Evolutionary conservation across 257 asterid species (phyloP).

Genomic region (Solanum pinnatisectum): DNA sequence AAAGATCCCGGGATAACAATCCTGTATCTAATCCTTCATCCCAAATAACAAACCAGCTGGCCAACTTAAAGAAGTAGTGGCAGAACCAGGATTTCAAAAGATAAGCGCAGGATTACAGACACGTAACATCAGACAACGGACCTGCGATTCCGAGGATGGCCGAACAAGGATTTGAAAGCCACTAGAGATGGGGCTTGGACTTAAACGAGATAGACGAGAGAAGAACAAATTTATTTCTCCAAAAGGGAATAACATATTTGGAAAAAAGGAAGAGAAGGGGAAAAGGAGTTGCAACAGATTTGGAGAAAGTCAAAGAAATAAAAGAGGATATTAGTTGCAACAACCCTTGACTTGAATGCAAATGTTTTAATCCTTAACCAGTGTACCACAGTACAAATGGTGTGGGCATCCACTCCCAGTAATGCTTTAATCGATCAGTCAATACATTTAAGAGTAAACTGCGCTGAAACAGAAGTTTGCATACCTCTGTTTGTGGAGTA

Average conservation of each 20-base stretch:
- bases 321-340: background rate
- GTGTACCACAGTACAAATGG: background rate
- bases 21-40: background rate
- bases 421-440: background rate
- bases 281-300: background rate
- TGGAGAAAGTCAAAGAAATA: background rate
- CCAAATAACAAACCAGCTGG: background rate
- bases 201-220: background rate
- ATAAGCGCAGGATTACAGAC: background rate
- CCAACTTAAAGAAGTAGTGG: background rate
- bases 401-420: background rate
- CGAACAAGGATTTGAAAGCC: background rate
- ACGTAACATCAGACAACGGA: background rate
- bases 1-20: background rate
- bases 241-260: background rate
- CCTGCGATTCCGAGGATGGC: background rate
- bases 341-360: background rate
- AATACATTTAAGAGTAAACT: background rate
- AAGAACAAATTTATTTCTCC: background rate
- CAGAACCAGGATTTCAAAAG: background rate
- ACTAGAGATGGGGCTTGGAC: background rate
- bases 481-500: constrained; percentile 50
- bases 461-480: background rate
- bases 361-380: background rate
- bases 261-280: background rate